These are phyloP conservation scores for Kodamaea restingae DNA, from an alignment of 805 yeast species.

Conservation along the genomic window DNA sequence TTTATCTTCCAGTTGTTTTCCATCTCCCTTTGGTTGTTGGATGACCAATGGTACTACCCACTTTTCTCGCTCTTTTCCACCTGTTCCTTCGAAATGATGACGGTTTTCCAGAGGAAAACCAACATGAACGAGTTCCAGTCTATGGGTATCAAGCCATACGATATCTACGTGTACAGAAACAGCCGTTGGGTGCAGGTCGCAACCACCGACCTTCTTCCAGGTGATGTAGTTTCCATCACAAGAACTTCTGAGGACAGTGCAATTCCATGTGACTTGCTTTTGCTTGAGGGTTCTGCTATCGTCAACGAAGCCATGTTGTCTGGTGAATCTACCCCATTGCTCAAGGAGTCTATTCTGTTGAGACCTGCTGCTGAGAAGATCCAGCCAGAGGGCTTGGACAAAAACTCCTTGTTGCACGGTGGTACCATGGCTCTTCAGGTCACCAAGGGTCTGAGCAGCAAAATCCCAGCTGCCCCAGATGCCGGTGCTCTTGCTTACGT, in stretches of 20 bases:
- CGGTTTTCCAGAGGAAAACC: constrained; percentile 91
- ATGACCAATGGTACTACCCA: constrained; percentile 95
- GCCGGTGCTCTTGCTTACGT: constrained; percentile 89
- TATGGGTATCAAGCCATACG: constrained; percentile 94
- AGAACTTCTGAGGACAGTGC: constrained; percentile 91
- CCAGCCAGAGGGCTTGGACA: constrained; percentile 79
- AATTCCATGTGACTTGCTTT: constrained; percentile 86
- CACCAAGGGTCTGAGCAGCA: constrained; percentile 55
- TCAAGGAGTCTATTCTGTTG: constrained; percentile 84
- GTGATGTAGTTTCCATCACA: constrained; percentile 81
- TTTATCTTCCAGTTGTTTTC: constrained; percentile 96
- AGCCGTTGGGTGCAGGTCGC: constrained; percentile 63
- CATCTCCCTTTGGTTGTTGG: constrained; percentile 92
- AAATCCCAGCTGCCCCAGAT: constrained; percentile 73
- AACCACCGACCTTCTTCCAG: constrained; percentile 80
- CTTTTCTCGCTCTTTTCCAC: constrained; percentile 88
- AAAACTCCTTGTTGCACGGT: constrained; percentile 85
- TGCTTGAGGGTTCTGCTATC: constrained; percentile 87
- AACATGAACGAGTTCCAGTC: constrained; percentile 94
- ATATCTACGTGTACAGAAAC: constrained; percentile 68
- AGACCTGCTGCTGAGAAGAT: constrained; percentile 70
- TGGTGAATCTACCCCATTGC: constrained; percentile 95
- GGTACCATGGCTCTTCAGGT: constrained; percentile 96
- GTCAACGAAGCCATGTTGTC: constrained; percentile 98
- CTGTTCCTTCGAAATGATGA: constrained; percentile 87